These are phyloP conservation scores for Adenanthera pavonina DNA, from an alignment of 306 rosid genomes.

Conservation along the genomic window DNA sequence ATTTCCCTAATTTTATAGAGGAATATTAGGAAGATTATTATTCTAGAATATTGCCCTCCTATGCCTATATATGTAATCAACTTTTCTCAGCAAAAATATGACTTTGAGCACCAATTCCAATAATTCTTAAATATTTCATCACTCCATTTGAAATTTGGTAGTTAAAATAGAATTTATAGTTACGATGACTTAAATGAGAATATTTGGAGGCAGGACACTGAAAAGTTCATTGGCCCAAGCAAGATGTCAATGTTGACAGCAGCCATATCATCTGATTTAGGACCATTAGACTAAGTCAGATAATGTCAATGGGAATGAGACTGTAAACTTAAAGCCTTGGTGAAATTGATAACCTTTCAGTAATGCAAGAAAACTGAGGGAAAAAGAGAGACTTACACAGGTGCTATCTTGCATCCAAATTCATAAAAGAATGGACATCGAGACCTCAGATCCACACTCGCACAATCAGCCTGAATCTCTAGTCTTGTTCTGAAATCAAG, in stretches of 20 bases:
- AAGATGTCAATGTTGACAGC: slow-evolving; percentile 18
- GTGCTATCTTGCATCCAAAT: slow-evolving; percentile 97
- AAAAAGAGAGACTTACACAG: slow-evolving; percentile 65
- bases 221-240: slow-evolving; percentile 29
- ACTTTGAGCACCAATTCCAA: too few species aligned
- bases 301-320: slow-evolving; percentile 5
- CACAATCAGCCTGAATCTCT: slow-evolving; percentile 92
- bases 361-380: neutral
- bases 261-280: slow-evolving; percentile 31
- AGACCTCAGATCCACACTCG: slow-evolving; percentile 79
- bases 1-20: too few species aligned
- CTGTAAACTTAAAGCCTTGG: slow-evolving; percentile 18
- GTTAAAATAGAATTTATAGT: neutral
- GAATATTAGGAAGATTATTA: too few species aligned
- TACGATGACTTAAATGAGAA: slow-evolving; percentile 14
- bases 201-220: neutral
- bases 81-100: too few species aligned
- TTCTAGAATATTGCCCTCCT: too few species aligned
- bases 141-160: slow-evolving; percentile 2
- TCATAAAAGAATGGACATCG: slow-evolving; percentile 85
- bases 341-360: slow-evolving; percentile 22
- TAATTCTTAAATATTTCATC: neutral
- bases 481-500: slow-evolving; percentile 71
- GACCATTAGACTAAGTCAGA: slow-evolving; percentile 10
- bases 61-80: too few species aligned